Evolutionary conservation across 2,329 filamentous ascomycete species (phyloP).

Genomic region (Fusarium mexicanum): DNA sequence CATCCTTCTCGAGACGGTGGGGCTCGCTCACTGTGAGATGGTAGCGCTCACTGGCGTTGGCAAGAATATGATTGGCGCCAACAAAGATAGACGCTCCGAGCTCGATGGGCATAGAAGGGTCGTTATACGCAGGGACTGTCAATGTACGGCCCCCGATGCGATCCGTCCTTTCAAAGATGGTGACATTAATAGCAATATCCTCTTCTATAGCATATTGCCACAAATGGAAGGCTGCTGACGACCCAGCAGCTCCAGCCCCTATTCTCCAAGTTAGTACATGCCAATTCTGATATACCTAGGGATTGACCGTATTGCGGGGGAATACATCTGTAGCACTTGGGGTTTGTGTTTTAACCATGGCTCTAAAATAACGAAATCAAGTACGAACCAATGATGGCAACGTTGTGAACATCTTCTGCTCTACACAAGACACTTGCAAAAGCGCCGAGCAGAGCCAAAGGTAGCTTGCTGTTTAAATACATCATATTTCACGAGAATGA

Average conservation of each 20-base stretch:
- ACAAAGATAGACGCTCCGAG: constrained; percentile 95
- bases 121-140: constrained; percentile 80
- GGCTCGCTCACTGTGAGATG: constrained; percentile 67
- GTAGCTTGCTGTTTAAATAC: constrained; percentile 19
- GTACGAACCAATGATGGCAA: constrained; percentile 51
- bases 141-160: constrained; percentile 88
- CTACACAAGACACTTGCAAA: constrained; percentile 18
- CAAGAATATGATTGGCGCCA: constrained; percentile 81
- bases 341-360: background rate
- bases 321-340: background rate
- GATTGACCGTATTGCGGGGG: background rate
- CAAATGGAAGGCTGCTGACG: constrained; percentile 87
- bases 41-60: constrained; percentile 76
- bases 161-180: constrained; percentile 82
- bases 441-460: constrained; percentile 31
- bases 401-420: constrained; percentile 43
- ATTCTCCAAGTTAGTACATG: constrained; percentile 13
- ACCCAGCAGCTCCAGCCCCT: constrained; percentile 91
- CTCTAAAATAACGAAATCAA: background rate
- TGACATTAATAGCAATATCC: constrained; percentile 77
- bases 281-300: background rate
- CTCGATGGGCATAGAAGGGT: constrained; percentile 77
- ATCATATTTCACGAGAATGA: constrained; percentile 15
- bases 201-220: constrained; percentile 72
- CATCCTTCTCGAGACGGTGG: constrained; percentile 58